Percentiles rank a stretch among this genome's conserved stretches.
These are phyloP conservation scores for Phytopythium montanum DNA, from an alignment of 352 stramenopile species.

Conservation along the genomic window DNA sequence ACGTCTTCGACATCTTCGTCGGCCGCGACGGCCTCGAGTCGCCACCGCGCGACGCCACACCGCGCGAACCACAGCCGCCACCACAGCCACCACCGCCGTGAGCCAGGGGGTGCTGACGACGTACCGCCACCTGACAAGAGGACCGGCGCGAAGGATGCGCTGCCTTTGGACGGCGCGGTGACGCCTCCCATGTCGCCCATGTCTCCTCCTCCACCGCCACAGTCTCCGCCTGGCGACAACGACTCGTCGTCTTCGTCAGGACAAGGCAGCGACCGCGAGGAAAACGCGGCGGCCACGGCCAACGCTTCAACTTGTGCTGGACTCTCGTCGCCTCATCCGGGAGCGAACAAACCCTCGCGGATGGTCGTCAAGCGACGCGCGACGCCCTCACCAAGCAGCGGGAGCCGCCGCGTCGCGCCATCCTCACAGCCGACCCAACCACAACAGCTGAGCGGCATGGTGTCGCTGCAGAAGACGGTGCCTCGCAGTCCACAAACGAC, in stretches of 20 bases:
- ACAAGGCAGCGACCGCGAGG: constrained; percentile 43
- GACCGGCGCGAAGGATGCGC: neutral
- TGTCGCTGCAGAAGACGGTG: neutral
- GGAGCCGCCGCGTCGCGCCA: constrained; percentile 17
- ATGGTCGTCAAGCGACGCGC: constrained; percentile 50
- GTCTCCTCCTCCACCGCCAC: constrained; percentile 13
- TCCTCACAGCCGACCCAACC: constrained; percentile 9
- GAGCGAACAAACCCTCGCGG: constrained; percentile 36
- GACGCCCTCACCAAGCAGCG: constrained; percentile 22
- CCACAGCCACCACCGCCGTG: neutral
- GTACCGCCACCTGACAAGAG: neutral
- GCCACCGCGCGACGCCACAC: constrained; percentile 10
- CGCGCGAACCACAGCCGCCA: constrained; percentile 17
- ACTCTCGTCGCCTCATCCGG: constrained; percentile 18
- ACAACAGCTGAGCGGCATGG: constrained; percentile 1
- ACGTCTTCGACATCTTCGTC: constrained; percentile 34
- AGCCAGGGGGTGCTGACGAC: neutral
- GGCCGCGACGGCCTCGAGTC: constrained; percentile 14
- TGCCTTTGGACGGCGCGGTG: neutral
- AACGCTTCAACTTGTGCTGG: constrained; percentile 6
- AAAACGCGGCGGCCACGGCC: constrained; percentile 15
- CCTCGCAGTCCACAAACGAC: constrained; percentile 1
- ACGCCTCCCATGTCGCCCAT: neutral
- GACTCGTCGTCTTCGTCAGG: constrained; percentile 45
- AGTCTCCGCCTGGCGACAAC: constrained; percentile 15